Evolutionary conservation across 2,329 filamentous ascomycete species (phyloP), one percentile per base, ranked within the genome.

Genomic region (Onygenales sp.): DNA sequence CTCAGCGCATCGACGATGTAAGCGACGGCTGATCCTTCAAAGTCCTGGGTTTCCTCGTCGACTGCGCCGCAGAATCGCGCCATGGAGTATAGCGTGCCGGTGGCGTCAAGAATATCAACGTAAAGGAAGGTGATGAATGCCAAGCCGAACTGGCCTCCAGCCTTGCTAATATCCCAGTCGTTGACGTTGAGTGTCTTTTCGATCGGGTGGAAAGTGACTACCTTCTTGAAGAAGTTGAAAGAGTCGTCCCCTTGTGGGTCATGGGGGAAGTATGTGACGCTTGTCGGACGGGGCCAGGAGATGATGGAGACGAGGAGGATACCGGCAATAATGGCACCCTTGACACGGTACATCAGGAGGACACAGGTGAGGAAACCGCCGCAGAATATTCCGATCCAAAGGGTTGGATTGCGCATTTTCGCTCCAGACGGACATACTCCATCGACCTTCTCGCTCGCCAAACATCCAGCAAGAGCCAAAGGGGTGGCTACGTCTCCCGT

Each of bases 301-400:
- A 93, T 89, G 69, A 94, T 85, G 58, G 85, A 89, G 54, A 94
- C 89, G 31, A 94, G 80, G 31, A 91, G 68, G 58, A 94, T 93
- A 39, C 89, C 89, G 38, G 82, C 79, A 62, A 94, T 90, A 62
- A 95, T 86, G 54, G 89, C 89, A 54, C 89, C 89, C 72, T 92
- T 92, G 69, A 94, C 82, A 17, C 88, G 84, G 69, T 89, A 94
- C 75, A 91, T 80, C 84, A 92, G 87, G 52, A 94, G 74, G 59
- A 93, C 73, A 35, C 85, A 84, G 1, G 89, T 94, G 48, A 94
- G 72, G 58, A 94, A 78, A 56, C 89, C 88, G 43, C 89, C 88
- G 60, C 86, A 87, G 75, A 94, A 93, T 61, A 94, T 90, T 39
- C 89, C 89, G 50, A 94, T 78, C 89, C 89, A 95, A 80, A 94